A percentile compares a stretch with the other conserved stretches of the same genome.
These are phyloP conservation scores for Trifolium dubium DNA, from an alignment of 306 rosid genomes.

Conservation along the genomic window DNA sequence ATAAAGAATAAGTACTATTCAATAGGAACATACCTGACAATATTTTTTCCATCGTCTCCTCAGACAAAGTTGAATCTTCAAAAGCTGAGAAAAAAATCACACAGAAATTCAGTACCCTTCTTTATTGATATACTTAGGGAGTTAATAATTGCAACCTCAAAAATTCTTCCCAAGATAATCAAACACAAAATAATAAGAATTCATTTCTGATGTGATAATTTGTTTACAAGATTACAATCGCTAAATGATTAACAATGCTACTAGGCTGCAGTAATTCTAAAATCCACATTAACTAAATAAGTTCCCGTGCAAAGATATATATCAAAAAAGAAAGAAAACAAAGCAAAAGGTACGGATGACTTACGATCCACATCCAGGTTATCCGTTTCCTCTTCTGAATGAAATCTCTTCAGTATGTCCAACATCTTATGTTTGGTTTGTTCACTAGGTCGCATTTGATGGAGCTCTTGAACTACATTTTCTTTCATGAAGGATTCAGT, in stretches of 20 bases:
- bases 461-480: constrained; percentile 84
- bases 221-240: neutral
- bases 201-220: constrained; percentile 1
- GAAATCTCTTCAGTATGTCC: constrained; percentile 74
- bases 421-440: constrained; percentile 74
- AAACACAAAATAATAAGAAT: constrained; percentile 17
- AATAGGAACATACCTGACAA: constrained; percentile 60
- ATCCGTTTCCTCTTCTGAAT: constrained; percentile 77
- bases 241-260: constrained; percentile 11
- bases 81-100: constrained; percentile 36
- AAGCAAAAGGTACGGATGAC: constrained; percentile 35
- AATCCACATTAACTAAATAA: constrained; percentile 16
- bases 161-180: constrained; percentile 19
- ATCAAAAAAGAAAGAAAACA: constrained; percentile 25
- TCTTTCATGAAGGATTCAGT: constrained; percentile 94
- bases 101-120: constrained; percentile 37
- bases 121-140: neutral
- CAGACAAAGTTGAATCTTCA: constrained; percentile 66
- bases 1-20: constrained; percentile 26
- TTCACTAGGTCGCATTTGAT: constrained; percentile 65
- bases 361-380: constrained; percentile 65
- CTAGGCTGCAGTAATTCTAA: constrained; percentile 11
- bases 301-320: constrained; percentile 24
- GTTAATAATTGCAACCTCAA: constrained; percentile 5
- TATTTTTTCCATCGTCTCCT: constrained; percentile 64